Conservation (phyloP, 164 flowering plant genomes). For the Annona cherimola region DNA sequence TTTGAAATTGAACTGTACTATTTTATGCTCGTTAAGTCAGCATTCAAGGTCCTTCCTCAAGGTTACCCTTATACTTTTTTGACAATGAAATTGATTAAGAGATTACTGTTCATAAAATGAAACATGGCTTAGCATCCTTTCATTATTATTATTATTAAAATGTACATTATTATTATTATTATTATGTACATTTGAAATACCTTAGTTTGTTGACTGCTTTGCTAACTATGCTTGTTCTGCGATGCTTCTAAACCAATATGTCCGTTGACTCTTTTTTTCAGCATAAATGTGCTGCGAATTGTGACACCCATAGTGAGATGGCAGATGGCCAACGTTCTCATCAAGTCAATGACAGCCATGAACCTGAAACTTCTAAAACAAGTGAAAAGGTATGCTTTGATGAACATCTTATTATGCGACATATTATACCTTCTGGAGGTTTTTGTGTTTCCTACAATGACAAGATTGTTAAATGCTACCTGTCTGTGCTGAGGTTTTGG, state of each 20-base stretch:
- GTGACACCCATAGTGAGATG: slow-evolving; percentile 7
- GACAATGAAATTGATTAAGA: background rate
- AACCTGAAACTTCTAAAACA: slow-evolving; percentile 6
- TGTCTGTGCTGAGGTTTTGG: no score
- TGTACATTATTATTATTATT: no score
- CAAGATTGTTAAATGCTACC: no score
- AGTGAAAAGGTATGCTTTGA: slow-evolving; percentile 4
- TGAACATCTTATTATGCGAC: no score
- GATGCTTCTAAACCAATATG: background rate
- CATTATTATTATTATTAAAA: no score
- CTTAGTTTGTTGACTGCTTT: background rate
- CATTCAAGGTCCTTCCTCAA: background rate
- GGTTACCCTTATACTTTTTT: background rate
- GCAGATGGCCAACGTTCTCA: background rate
- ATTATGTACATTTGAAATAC: no score
- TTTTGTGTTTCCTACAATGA: no score
- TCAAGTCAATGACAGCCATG: slow-evolving; percentile 7
- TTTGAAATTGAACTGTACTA: background rate
- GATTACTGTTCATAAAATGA: background rate
- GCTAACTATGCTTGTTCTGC: background rate
- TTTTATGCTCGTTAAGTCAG: no score
- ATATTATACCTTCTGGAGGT: no score
- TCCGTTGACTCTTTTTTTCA: background rate
- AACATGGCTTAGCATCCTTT: background rate
- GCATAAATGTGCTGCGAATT: slow-evolving; percentile 4